These are phyloP conservation scores for Cyberlindnera veronae DNA, from an alignment of 805 yeast species.

Conservation along the genomic window DNA sequence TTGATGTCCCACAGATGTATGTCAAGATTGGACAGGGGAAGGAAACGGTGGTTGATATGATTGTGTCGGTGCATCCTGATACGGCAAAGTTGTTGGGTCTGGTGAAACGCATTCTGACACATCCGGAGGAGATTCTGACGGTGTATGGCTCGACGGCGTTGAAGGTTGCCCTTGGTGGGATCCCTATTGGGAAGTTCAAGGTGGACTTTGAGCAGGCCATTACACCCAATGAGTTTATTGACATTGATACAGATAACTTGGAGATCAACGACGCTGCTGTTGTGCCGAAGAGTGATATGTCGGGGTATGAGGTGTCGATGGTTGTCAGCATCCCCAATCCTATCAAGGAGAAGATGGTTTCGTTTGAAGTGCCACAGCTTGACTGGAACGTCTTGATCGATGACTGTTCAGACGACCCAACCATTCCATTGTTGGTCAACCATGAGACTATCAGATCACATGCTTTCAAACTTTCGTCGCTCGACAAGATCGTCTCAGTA, in stretches of 20 bases:
- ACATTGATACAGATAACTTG: conserved; percentile 20
- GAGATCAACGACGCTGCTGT: conserved; percentile 26
- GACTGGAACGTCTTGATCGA: conserved; percentile 35
- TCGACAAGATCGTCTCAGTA: conserved; percentile 10
- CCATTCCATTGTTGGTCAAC: conserved; percentile 29
- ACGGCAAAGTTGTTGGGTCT: conserved; percentile 30
- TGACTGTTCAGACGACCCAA: conserved; percentile 33
- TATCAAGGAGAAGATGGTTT: conserved; percentile 18
- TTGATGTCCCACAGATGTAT: conserved; percentile 32
- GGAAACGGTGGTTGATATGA: conserved; percentile 27
- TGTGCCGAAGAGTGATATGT: conserved; percentile 18
- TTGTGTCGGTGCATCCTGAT: conserved; percentile 33
- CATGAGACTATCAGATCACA: conserved; percentile 6
- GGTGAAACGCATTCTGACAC: conserved; percentile 30
- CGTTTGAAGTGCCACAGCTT: conserved; percentile 32
- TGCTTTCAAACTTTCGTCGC: conserved; percentile 16
- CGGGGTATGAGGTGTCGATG: conserved; percentile 24
- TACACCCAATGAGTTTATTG: conserved; percentile 23
- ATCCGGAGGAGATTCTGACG: conserved; percentile 31
- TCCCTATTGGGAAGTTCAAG: conserved; percentile 31
- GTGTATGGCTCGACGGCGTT: conserved; percentile 34
- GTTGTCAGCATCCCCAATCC: conserved; percentile 22
- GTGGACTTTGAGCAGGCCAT: conserved; percentile 32
- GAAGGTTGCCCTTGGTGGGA: conserved; percentile 30
- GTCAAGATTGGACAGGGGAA: conserved; percentile 30